phyloP scores from a whole-genome alignment of 2,329 filamentous ascomycete species.

The Didymella keratinophila region DNA sequence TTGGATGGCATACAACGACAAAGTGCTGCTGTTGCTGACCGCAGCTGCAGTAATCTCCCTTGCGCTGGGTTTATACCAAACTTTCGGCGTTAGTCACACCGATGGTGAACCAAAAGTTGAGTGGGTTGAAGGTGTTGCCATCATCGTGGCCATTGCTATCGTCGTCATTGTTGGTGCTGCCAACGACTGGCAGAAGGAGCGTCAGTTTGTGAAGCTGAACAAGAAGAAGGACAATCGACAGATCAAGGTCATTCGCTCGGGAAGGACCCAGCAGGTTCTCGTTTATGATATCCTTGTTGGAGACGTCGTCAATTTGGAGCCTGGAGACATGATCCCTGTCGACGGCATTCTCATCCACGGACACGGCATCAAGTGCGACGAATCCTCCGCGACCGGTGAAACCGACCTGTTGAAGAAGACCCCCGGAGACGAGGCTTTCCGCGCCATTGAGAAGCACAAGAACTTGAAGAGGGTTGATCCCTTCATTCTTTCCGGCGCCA shows the following conservation, averaged over 20 bases:
- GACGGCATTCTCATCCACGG: conserved; percentile 74
- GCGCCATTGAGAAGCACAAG: conserved; percentile 69
- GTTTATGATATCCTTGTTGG: conserved; percentile 73
- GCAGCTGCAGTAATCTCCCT: conserved; percentile 75
- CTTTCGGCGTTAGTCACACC: conserved; percentile 65
- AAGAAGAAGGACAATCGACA: conserved; percentile 78
- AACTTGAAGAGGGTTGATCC: too few species aligned
- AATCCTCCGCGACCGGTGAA: conserved; percentile 78
- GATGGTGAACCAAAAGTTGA: conserved; percentile 66
- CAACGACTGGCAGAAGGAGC: conserved; percentile 84
- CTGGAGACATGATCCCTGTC: conserved; percentile 74
- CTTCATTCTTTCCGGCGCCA: conserved; percentile 85
- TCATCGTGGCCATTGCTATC: conserved; percentile 78
- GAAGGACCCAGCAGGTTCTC: conserved; percentile 69
- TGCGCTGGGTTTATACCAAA: conserved; percentile 77
- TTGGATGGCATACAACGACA: conserved; percentile 85
- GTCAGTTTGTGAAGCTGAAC: conserved; percentile 81
- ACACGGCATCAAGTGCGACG: conserved; percentile 73
- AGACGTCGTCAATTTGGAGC: conserved; percentile 74
- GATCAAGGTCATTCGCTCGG: conserved; percentile 80
- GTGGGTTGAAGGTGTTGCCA: conserved; percentile 84
- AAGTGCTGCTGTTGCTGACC: conserved; percentile 64
- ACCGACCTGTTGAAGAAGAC: conserved; percentile 76
- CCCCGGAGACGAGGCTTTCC: conserved; percentile 70
- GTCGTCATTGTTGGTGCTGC: conserved; percentile 79